These are phyloP conservation scores for Heteromeles arbutifolia DNA, from an alignment of 306 rosid genomes.

Conservation along the genomic window DNA sequence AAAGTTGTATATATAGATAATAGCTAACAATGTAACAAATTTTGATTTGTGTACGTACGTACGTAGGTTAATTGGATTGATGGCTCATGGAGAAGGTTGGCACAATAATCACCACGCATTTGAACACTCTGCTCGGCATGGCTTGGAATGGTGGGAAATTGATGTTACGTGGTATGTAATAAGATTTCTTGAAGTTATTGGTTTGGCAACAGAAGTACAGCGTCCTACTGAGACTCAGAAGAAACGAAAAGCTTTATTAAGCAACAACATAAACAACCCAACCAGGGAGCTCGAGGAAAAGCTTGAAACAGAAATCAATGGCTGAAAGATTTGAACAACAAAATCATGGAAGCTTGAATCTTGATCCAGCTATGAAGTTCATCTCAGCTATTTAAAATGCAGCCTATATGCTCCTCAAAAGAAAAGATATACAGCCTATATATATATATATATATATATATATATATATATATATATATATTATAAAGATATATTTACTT, in stretches of 20 bases:
- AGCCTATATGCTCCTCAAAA: neutral
- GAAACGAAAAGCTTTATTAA: slow-evolving; percentile 33
- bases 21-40: neutral
- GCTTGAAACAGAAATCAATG: neutral
- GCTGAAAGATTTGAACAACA: neutral
- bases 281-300: neutral
- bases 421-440: no score
- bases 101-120: slow-evolving; percentile 94
- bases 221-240: slow-evolving; percentile 54
- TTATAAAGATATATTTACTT: no score
- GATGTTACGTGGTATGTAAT: slow-evolving; percentile 83
- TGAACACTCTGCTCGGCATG: slow-evolving; percentile 81
- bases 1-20: neutral
- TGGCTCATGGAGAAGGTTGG: slow-evolving; percentile 94
- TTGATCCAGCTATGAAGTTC: neutral
- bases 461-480: neutral
- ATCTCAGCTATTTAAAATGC: neutral
- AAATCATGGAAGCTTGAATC: neutral
- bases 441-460: no score
- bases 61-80: slow-evolving; percentile 61
- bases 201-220: slow-evolving; percentile 72
- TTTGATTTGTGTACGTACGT: neutral
- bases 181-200: slow-evolving; percentile 52
- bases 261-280: neutral
- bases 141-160: slow-evolving; percentile 87